These are phyloP conservation scores for Cyclotella sp. DNA, from an alignment of 108 stramenopile species.

Conservation along the genomic window DNA sequence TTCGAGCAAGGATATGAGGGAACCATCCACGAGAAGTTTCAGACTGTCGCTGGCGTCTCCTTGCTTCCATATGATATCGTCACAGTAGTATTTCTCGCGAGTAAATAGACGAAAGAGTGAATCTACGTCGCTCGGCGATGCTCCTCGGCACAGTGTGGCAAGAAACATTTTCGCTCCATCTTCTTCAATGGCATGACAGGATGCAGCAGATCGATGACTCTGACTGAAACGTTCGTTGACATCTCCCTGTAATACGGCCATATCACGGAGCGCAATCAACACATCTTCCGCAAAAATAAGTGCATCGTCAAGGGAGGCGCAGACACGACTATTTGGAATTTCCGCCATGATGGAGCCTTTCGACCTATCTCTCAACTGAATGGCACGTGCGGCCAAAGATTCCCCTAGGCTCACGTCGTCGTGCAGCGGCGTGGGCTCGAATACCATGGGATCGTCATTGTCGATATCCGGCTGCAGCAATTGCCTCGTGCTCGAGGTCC, in stretches of 20 bases:
- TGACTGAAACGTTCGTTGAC: slow-evolving; percentile 31
- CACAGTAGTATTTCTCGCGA: slow-evolving; percentile 54
- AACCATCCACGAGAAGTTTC: slow-evolving; percentile 62
- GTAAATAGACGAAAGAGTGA: slow-evolving; percentile 36
- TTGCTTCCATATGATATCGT: slow-evolving; percentile 64
- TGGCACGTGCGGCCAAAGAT: not conserved
- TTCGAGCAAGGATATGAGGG: slow-evolving; percentile 63
- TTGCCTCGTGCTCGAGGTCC: slow-evolving; percentile 9
- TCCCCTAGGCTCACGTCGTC: not conserved
- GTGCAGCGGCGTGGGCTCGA: slow-evolving; percentile 6
- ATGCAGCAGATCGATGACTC: not conserved
- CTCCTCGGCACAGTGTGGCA: slow-evolving; percentile 46
- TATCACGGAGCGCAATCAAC: slow-evolving; percentile 55
- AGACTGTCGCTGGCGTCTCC: slow-evolving; percentile 59
- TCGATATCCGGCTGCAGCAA: slow-evolving; percentile 23
- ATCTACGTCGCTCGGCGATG: slow-evolving; percentile 27
- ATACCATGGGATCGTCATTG: slow-evolving; percentile 11
- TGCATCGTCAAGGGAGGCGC: slow-evolving; percentile 61
- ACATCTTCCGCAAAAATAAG: slow-evolving; percentile 74
- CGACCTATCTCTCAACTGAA: not conserved
- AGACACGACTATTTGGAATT: slow-evolving; percentile 52
- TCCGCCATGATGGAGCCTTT: slow-evolving; percentile 14
- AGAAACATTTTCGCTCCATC: slow-evolving; percentile 42
- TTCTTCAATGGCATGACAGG: slow-evolving; percentile 8
- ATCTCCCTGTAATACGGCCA: slow-evolving; percentile 47